Base-by-base conservation (phyloP, 2,329 filamentous ascomycete species). In the Rhynchosporium agropyri region DNA sequence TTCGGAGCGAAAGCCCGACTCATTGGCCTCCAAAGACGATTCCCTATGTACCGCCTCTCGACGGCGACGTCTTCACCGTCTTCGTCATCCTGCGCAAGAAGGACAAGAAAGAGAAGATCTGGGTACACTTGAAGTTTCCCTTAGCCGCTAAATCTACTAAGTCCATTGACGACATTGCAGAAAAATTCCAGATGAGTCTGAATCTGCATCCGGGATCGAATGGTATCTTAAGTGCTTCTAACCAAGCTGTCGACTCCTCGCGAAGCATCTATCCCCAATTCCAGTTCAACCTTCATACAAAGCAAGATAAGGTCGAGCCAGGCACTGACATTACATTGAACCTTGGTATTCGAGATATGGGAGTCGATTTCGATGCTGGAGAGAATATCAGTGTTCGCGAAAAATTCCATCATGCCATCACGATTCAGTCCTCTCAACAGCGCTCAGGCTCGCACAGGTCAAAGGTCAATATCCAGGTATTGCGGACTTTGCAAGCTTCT, bases 1-100 rank as follows among this genome's bases (percentile, higher is more conserved):
- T 82, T 83, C 63, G 26, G 69, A 2, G 68, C 78, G 50, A 68
- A 70, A 1, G 75, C 78, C 0, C 71, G 76, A 3, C 67, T 83
- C 0, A 76, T 80, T n/a, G 81, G 80, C 1, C 69, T 80, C 0
- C 75, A 7, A 82, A 82, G 67, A 78, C 79, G 0, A 69, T 78
- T 0, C 69, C 83, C 0, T 80, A 79, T 70, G 77, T 82, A 72
- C 79, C 77, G 0, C 78, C 75, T 61, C 68, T 72, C 2, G 74
- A 76, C 12, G 69, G 72, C 13, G 74, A 82, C 56, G 81, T 82
- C 63, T 76, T 82, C 63, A 76, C 73, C 29, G 75, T 81, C 1
- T 81, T 76, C 56, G 72, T 80, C 3, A 75, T 78, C 7, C 58
- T 83, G 3, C 74, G 78, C 6, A 83, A 83, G 68, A 68, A 75